Evolutionary conservation across 352 stramenopile genomes (phyloP), one percentile per base, ranked within the genome.

Genomic region (Pseudoperonospora humuli): DNA sequence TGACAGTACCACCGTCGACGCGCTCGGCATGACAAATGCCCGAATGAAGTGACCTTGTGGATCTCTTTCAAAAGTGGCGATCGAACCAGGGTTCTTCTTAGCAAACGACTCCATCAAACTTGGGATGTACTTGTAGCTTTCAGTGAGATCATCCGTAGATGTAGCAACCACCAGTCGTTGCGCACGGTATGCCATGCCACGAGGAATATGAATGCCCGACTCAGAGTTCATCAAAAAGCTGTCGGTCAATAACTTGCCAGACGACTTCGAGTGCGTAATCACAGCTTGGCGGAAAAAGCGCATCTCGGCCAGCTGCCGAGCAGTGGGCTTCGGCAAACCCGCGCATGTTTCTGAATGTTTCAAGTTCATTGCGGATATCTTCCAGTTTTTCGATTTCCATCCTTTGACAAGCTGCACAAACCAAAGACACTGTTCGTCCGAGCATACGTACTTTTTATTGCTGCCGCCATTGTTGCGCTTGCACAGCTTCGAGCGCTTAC

Each of bases 361-460:
- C 18, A 91, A 48, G 33, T 88, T 86, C 78, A 91, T 91, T n/a
- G 75, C 74, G 24, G 78, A 91, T 56, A 91, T 91, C 46, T 91
- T 91, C 78, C 78, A 91, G 57, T 80, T 91, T 58, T 88, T 84
- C n/a, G 74, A 83, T 51, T 91, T 91, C 61, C 71, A 79, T 1
- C 74, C 75, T 50, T 87, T 87, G 20, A 86, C 70, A 11, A 88
- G 61, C 36, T 81, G 75, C 18, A 88, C 75, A 39, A 87, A 91
- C 78, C 78, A 91, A 5, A 81, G 33, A 15, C 78, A 91, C 6
- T 58, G 44, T 6, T 83, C 61, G 29, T 83, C 74, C 3, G 78
- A 91, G 41, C 78, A 91, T 44, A 91, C 55, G 35, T 91, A 91
- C 42, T 91, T 91, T 39, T 91, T 91, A 64, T 88, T 91, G 50